These are phyloP conservation scores for Ramularia endophylla DNA, from an alignment of 2,329 filamentous ascomycete species.

Conservation along the genomic window DNA sequence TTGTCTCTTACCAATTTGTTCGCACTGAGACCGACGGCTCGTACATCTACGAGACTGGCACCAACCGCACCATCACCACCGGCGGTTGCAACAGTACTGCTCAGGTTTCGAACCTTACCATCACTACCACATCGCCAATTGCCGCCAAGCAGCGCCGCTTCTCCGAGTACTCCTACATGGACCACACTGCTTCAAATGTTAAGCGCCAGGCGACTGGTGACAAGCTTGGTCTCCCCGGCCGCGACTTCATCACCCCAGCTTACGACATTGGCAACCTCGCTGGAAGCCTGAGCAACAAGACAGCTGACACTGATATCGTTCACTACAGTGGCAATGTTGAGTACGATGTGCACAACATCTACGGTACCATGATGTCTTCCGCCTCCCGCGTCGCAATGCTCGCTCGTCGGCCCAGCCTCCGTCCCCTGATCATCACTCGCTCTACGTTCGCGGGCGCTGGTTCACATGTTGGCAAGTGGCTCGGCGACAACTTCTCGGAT, in stretches of 20 bases:
- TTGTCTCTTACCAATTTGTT: constrained; percentile 29
- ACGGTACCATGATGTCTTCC: constrained; percentile 68
- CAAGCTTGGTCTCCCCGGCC: constrained; percentile 51
- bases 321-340: constrained; percentile 62
- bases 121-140: constrained; percentile 26
- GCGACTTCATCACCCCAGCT: constrained; percentile 58
- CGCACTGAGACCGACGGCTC: constrained; percentile 28
- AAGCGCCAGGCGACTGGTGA: constrained; percentile 20
- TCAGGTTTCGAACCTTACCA: constrained; percentile 21
- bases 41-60: constrained; percentile 26
- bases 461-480: constrained; percentile 52
- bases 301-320: constrained; percentile 61
- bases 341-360: constrained; percentile 74
- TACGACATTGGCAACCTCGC: constrained; percentile 62
- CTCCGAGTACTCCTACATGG: constrained; percentile 7
- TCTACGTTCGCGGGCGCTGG: constrained; percentile 71
- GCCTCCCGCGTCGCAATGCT: constrained; percentile 62
- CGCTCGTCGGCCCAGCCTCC: constrained; percentile 54
- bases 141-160: constrained; percentile 21
- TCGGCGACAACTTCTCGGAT: constrained; percentile 49
- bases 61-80: constrained; percentile 29
- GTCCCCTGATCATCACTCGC: constrained; percentile 68
- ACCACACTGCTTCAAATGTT: constrained; percentile 10
- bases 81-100: constrained; percentile 26
- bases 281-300: constrained; percentile 37